Conservation (phyloP, 257 asterid species). For the Nicotiana undulata region DNA sequence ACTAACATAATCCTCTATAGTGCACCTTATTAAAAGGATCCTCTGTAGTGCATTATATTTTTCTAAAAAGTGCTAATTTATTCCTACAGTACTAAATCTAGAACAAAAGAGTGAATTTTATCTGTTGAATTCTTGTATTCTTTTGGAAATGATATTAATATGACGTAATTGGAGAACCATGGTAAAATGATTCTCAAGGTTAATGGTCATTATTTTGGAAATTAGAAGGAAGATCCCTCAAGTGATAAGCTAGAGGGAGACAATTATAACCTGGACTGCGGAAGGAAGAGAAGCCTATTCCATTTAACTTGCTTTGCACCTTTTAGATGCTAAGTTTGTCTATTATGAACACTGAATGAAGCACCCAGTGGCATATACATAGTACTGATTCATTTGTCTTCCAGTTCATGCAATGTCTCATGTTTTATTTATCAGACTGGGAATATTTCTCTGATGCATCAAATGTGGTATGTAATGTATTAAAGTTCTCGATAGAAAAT, state of each 20-base stretch:
- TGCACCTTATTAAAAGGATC: neutral
- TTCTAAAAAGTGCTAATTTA: neutral
- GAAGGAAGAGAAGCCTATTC: neutral
- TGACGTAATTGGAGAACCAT: neutral
- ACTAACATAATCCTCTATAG: too few species aligned
- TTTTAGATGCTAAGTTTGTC: neutral
- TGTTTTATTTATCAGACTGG: neutral
- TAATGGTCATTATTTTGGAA: neutral
- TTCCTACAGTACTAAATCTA: neutral
- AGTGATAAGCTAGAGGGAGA: neutral
- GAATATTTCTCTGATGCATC: neutral
- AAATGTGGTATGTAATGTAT: neutral
- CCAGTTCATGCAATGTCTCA: neutral
- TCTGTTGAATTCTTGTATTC: neutral
- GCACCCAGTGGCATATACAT: neutral
- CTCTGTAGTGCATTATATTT: neutral
- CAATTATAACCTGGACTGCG: neutral
- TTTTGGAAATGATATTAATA: neutral
- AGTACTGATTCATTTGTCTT: neutral
- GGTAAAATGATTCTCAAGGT: neutral
- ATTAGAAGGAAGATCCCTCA: neutral
- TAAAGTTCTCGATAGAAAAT: neutral
- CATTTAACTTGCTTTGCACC: neutral
- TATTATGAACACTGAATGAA: neutral
- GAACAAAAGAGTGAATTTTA: neutral